Percentiles rank a stretch among this genome's conserved stretches.
Evolutionary conservation across 1,284 basidiomycete genomes (phyloP).

Genomic region (Ceratobasidium sp.): DNA sequence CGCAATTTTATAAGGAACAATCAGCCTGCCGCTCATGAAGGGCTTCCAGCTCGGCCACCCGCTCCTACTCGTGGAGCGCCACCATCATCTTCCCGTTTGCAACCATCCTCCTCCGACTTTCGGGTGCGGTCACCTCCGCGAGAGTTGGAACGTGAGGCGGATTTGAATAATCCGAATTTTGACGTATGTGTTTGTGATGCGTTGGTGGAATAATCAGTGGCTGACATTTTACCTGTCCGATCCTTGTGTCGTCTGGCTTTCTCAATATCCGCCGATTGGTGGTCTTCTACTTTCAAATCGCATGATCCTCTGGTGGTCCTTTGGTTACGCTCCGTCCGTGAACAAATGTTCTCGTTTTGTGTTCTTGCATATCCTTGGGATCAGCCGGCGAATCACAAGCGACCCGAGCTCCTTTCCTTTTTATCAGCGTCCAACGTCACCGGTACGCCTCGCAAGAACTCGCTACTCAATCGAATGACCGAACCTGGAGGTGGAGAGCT

Average conservation of each 20-base stretch:
- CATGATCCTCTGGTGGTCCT: not conserved
- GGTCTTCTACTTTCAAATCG: not conserved
- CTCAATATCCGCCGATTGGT: conserved; percentile 19
- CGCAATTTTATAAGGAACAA: conserved; percentile 9
- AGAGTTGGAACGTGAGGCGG: not conserved
- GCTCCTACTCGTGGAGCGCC: not conserved
- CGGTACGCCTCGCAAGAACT: conserved; percentile 32
- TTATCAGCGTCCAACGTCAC: conserved; percentile 1
- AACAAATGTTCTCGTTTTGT: not conserved
- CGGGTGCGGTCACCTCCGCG: conserved; percentile 15
- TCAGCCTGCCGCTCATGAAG: conserved; percentile 11
- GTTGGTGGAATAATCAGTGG: not conserved
- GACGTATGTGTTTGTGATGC: conserved; percentile 30
- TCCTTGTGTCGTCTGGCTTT: not conserved
- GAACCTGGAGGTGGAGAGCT: conserved; percentile 20
- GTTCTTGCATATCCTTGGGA: not conserved
- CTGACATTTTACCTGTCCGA: conserved; percentile 23
- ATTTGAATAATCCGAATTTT: not conserved
- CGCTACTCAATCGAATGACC: conserved; percentile 40
- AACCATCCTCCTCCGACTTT: not conserved
- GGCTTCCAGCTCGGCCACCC: conserved; percentile 30
- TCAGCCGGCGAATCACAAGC: conserved; percentile 9
- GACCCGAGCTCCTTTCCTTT: not conserved
- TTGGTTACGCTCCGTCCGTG: not conserved
- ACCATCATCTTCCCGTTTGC: conserved; percentile 3